Percentiles rank a stretch among this genome's conserved stretches.
These are phyloP conservation scores for Aurantiochytrium sp. DNA, from an alignment of 108 stramenopile genomes.

Conservation along the genomic window DNA sequence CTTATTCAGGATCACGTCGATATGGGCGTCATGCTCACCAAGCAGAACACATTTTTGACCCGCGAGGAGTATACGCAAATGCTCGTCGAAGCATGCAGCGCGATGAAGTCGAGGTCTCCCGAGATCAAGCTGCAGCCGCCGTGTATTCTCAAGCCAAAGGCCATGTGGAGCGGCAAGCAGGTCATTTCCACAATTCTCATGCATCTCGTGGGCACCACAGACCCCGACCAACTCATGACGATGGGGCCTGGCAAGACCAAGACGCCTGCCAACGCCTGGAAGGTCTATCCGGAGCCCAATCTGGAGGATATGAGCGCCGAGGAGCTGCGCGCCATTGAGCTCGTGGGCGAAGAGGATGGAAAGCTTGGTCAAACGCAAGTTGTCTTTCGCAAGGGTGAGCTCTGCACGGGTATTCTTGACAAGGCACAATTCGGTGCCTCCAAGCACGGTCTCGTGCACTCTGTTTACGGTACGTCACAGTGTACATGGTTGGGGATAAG, in stretches of 20 bases:
- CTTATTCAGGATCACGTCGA: slow-evolving; percentile 99
- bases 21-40: slow-evolving; percentile 88
- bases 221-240: slow-evolving; percentile 13
- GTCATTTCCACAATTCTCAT: slow-evolving; percentile 64
- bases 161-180: slow-evolving; percentile 94
- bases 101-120: slow-evolving; percentile 34
- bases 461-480: slow-evolving; percentile 54
- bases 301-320: background rate
- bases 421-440: slow-evolving; percentile 86
- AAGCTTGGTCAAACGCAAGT: slow-evolving; percentile 38
- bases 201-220: background rate
- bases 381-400: slow-evolving; percentile 76
- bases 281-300: background rate
- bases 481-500: background rate
- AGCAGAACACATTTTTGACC: slow-evolving; percentile 79
- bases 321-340: slow-evolving; percentile 44
- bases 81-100: slow-evolving; percentile 58
- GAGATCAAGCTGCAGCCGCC: slow-evolving; percentile 82
- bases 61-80: slow-evolving; percentile 89
- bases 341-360: slow-evolving; percentile 55
- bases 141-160: slow-evolving; percentile 78
- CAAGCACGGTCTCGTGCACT: slow-evolving; percentile 82
- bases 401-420: slow-evolving; percentile 89
- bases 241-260: slow-evolving; percentile 78
- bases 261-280: slow-evolving; percentile 54